Percentiles rank a stretch among this genome's conserved stretches.
phyloP scores from a whole-genome alignment of 495 filamentous ascomycete species.

The Talaromyces thailandensis region DNA sequence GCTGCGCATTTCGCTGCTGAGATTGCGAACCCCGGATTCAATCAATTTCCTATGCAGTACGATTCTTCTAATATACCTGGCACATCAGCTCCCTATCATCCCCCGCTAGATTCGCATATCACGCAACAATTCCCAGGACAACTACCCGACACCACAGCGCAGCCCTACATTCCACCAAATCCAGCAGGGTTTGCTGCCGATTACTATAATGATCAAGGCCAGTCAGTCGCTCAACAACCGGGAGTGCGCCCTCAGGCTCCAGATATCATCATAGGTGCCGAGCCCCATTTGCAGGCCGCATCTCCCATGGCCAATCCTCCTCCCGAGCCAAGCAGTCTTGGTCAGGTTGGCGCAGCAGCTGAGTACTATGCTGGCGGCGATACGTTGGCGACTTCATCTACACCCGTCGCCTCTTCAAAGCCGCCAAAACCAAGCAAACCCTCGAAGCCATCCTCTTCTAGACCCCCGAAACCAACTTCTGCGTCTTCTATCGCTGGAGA shows the following conservation, averaged over 20 bases:
- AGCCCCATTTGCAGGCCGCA: conserved; percentile 42
- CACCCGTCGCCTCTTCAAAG: conserved; percentile 14
- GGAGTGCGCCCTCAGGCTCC: conserved; percentile 47
- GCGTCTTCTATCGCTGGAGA: conserved; percentile 16
- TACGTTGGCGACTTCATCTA: conserved; percentile 6
- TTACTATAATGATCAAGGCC: conserved; percentile 57
- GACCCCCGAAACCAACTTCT: conserved; percentile 11
- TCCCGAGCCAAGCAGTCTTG: conserved; percentile 43
- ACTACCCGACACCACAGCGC: conserved; percentile 32
- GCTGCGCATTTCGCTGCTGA: conserved; percentile 16
- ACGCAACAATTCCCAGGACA: conserved; percentile 52
- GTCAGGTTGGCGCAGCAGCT: conserved; percentile 41
- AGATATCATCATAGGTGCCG: conserved; percentile 41
- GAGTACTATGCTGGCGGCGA: conserved; percentile 28
- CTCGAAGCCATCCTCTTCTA: conserved; percentile 9
- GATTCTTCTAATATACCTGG: conserved; percentile 16
- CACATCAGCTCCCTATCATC: conserved; percentile 14
- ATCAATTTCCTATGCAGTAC: conserved; percentile 36
- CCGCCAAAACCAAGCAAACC: conserved; percentile 22
- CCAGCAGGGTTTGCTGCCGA: conserved; percentile 52
- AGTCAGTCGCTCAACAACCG: conserved; percentile 53
- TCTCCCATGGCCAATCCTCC: conserved; percentile 38
- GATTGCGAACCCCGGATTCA: conserved; percentile 32
- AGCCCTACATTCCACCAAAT: conserved; percentile 45
- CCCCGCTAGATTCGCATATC: conserved; percentile 41